These are phyloP conservation scores for Ustulina deusta DNA, from an alignment of 2,329 filamentous ascomycete genomes.

Conservation along the genomic window DNA sequence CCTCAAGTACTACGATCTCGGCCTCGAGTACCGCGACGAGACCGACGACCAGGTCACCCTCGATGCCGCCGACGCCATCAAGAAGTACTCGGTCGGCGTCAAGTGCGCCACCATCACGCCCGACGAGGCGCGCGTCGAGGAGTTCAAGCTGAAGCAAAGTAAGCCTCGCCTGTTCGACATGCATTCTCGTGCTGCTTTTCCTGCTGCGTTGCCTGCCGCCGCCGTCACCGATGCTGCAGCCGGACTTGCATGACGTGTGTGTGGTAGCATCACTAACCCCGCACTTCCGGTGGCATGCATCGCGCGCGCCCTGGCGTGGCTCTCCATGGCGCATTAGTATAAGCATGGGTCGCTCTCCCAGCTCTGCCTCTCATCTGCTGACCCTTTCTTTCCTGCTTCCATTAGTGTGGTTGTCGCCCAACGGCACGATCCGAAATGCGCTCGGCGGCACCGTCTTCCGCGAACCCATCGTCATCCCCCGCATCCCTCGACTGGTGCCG, in stretches of 20 bases:
- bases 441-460: conserved; percentile 97
- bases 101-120: conserved; percentile 99
- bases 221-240: conserved; percentile 30
- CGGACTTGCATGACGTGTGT: conserved; percentile 42
- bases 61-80: conserved; percentile 96
- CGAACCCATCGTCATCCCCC: conserved; percentile 96
- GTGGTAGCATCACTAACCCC: conserved; percentile 28
- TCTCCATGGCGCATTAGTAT: not conserved
- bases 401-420: conserved; percentile 96
- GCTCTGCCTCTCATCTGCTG: conserved; percentile 25
- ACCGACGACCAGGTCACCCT: conserved; percentile 96
- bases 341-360: conserved; percentile 13
- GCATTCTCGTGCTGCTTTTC: not conserved
- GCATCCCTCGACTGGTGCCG: conserved; percentile 91
- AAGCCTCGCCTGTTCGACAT: conserved; percentile 52
- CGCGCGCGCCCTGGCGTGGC: conserved; percentile 13
- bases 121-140: conserved; percentile 94
- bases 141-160: conserved; percentile 99
- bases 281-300: conserved; percentile 28
- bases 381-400: conserved; percentile 28
- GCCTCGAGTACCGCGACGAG: conserved; percentile 89
- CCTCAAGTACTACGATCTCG: conserved; percentile 97
- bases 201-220: not conserved
- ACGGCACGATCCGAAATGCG: conserved; percentile 84
- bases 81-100: conserved; percentile 98